These are phyloP conservation scores for Tricladium varicosporioides DNA, from an alignment of 2,329 filamentous ascomycete species.

Conservation along the genomic window DNA sequence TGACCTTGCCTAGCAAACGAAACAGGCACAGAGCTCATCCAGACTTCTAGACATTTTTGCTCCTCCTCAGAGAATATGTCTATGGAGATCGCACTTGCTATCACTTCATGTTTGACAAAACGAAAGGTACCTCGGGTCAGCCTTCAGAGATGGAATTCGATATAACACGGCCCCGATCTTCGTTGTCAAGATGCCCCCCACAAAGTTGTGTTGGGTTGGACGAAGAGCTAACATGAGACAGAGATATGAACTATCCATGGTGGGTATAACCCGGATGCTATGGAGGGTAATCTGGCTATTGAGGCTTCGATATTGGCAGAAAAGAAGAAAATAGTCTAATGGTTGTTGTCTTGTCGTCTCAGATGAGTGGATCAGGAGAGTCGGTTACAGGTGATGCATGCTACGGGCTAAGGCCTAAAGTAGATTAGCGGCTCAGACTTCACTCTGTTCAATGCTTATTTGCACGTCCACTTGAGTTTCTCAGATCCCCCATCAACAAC, in stretches of 20 bases:
- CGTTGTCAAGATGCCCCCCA: constrained; percentile 4
- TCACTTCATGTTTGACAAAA: constrained; percentile 5
- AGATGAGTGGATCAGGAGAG: not conserved
- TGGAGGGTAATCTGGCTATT: no score
- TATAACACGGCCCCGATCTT: constrained; percentile 1
- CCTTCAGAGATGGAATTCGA: no score
- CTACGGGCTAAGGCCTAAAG: not conserved
- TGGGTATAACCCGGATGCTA: no score
- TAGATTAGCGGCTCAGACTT: not conserved
- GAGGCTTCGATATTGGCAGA: no score
- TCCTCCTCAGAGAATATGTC: not conserved
- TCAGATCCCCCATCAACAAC: not conserved
- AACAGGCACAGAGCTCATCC: constrained; percentile 10
- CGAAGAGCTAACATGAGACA: no score
- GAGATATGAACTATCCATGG: no score
- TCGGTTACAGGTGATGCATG: no score
- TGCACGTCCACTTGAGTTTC: not conserved
- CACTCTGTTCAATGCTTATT: not conserved
- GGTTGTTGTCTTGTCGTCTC: not conserved
- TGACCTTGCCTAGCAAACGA: constrained; percentile 8
- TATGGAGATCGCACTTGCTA: constrained; percentile 16
- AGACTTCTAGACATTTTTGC: not conserved
- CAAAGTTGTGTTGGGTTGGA: no score
- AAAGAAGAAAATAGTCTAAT: not conserved
- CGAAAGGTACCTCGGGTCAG: constrained; percentile 1